phyloP scores from a whole-genome alignment of 1,284 basidiomycete genomes.

The Termitomyces sp. region DNA sequence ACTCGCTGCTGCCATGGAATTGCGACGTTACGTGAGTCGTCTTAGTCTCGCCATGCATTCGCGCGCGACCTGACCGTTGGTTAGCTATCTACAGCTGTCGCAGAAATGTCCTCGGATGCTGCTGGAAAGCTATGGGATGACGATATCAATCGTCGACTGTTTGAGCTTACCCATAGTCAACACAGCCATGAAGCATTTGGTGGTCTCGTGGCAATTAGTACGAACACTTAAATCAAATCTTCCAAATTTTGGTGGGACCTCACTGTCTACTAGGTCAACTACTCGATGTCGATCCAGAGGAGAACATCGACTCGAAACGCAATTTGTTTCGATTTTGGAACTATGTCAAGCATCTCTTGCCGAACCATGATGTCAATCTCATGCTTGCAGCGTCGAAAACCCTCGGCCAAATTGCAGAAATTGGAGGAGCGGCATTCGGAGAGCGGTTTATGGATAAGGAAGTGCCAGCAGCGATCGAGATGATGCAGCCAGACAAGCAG shows the following conservation, averaged over 20 bases:
- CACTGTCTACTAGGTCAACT: conserved; percentile 51
- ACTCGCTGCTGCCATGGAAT: conserved; percentile 57
- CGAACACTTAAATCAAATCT: conserved; percentile 21
- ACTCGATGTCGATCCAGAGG: conserved; percentile 67
- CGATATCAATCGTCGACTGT: conserved; percentile 72
- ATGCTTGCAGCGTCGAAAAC: conserved; percentile 88
- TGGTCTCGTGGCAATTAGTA: conserved; percentile 79
- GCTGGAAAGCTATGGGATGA: conserved; percentile 79
- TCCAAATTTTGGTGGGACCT: conserved; percentile 13
- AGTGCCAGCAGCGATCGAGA: conserved; percentile 75
- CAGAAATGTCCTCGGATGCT: conserved; percentile 74
- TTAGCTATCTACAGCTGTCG: conserved; percentile 65
- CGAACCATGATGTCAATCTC: conserved; percentile 79
- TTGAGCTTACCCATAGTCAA: conserved; percentile 80
- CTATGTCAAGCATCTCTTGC: conserved; percentile 83
- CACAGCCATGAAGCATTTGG: conserved; percentile 74
- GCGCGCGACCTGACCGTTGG: conserved; percentile 13
- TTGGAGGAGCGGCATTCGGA: conserved; percentile 77
- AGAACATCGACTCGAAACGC: conserved; percentile 69
- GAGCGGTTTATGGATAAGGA: conserved; percentile 86
- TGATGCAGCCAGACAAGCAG: conserved; percentile 72
- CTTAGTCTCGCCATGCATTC: conserved; percentile 2
- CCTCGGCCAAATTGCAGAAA: conserved; percentile 76
- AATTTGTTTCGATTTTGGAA: conserved; percentile 87
- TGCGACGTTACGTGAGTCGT: conserved; percentile 63